Base-by-base conservation (phyloP, 257 asterid species). In the Haberlea rhodopensis region DNA sequence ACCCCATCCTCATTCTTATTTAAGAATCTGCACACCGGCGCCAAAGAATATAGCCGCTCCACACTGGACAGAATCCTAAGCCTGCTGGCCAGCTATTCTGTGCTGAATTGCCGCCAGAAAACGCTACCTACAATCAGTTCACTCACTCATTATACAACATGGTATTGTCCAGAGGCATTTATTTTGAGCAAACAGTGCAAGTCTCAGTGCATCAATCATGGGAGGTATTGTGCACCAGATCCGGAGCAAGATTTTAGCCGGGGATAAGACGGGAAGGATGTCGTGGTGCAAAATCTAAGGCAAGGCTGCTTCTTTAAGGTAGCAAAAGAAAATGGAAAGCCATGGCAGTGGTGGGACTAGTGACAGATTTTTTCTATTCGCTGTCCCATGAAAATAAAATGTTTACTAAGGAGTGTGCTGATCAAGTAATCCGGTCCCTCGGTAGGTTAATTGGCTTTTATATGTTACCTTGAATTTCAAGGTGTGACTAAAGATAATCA, bases 31-130 rank as follows among this genome's bases (percentile, higher is more conserved):
- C n/a, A n/a, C n/a, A n/a, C n/a, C n/a, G n/a, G n/a, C n/a, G n/a
- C n/a, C n/a, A n/a, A n/a, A n/a, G n/a, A n/a, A n/a, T n/a, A n/a
- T 95, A 87, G 68, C 97, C 97, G 0, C 96, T 87, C 76, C 97
- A 90, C 37, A 95, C 85, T 23, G 97, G 88, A 73, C 85, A 95
- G 31, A 96, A 96, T 0, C 82, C 90, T 69, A 90, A 90, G 73
- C 88, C 95, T 54, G 94, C 85, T 10, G 84, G 90, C 78, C 95
- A 88, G 85, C 78, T 85, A 57, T n/a, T n/a, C n/a, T n/a, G n/a
- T n/a, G n/a, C n/a, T n/a, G 83, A 84, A 53, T 88, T 90, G n/a
- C n/a, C 58, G 83, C 88, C 51, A 82, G 75, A 71, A 81, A 69
- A 58, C 88, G 88, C 72, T 88, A 85, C 94, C 34, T 90, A 88